Evolutionary conservation across 2,329 filamentous ascomycete genomes (phyloP).

Genomic region (Exophiala calicioides): DNA sequence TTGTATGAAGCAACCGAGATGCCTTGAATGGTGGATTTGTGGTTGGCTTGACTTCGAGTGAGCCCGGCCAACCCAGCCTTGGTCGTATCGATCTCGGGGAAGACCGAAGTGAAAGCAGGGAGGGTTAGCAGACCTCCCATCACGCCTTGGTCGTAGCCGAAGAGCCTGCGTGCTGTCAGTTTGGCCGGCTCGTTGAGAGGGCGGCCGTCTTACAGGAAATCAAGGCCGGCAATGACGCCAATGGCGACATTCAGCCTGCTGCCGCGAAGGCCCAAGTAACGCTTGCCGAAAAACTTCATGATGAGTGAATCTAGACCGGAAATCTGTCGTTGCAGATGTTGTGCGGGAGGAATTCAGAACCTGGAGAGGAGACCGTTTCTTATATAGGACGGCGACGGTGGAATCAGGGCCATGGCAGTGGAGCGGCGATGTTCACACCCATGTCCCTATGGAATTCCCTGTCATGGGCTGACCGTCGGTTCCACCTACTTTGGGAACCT

Average conservation of each 20-base stretch:
- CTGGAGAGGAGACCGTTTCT: neutral
- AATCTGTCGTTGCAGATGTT: neutral
- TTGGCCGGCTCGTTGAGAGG: neutral
- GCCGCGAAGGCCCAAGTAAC: slow-evolving; percentile 67
- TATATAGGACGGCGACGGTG: slow-evolving; percentile 2
- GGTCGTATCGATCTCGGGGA: slow-evolving; percentile 51
- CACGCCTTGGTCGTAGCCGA: slow-evolving; percentile 54
- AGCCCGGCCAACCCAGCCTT: slow-evolving; percentile 18
- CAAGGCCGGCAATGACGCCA: slow-evolving; percentile 62
- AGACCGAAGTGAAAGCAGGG: slow-evolving; percentile 57
- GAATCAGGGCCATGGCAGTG: neutral
- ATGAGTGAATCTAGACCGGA: too few species aligned
- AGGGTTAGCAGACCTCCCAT: slow-evolving; percentile 76
- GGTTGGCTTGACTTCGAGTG: slow-evolving; percentile 34
- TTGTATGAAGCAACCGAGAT: slow-evolving; percentile 46
- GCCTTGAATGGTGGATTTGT: slow-evolving; percentile 26
- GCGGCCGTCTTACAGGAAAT: slow-evolving; percentile 38
- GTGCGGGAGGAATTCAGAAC: neutral
- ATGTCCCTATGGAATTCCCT: too few species aligned
- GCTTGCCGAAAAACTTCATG: slow-evolving; percentile 24
- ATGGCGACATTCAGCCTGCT: slow-evolving; percentile 67
- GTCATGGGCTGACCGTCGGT: too few species aligned
- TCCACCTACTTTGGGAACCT: too few species aligned
- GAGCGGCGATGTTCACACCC: too few species aligned
- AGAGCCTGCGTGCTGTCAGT: slow-evolving; percentile 6